A percentile compares a stretch with the other conserved stretches of the same genome.
Evolutionary conservation across 805 yeast species (phyloP).

Genomic region (Tetrapisispora nanseiensis): DNA sequence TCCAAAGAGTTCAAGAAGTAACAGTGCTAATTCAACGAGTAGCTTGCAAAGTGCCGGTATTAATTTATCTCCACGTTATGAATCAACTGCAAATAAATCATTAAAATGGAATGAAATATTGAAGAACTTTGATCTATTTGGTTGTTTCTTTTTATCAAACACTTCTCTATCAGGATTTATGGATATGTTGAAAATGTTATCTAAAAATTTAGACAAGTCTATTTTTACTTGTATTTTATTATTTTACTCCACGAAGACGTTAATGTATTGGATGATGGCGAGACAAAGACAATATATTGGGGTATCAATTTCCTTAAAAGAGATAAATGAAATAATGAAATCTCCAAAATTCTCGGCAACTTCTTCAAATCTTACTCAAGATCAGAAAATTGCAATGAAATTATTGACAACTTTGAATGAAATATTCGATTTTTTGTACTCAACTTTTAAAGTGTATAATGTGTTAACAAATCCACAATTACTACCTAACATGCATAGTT

Average conservation of each 20-base stretch:
- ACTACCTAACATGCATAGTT: too few relatives aligned
- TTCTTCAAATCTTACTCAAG: not conserved
- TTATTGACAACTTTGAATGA: not conserved
- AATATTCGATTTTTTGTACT: constrained; percentile 20
- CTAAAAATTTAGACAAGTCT: constrained; percentile 33
- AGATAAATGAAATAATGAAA: not conserved
- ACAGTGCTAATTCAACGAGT: not conserved
- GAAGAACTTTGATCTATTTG: constrained; percentile 36
- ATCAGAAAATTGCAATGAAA: not conserved
- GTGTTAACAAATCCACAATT: constrained; percentile 8
- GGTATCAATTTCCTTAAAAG: constrained; percentile 7
- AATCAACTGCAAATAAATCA: not conserved
- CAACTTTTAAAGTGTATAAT: constrained; percentile 16
- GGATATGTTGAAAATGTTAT: constrained; percentile 31
- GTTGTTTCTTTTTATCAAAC: constrained; percentile 34
- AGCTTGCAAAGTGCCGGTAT: not conserved
- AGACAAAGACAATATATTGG: constrained; percentile 38
- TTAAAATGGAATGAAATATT: constrained; percentile 6
- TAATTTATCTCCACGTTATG: not conserved
- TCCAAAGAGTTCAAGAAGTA: not conserved
- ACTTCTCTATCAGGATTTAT: constrained; percentile 31
- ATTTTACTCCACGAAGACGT: constrained; percentile 37
- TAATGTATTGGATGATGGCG: constrained; percentile 42
- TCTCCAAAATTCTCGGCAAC: not conserved
- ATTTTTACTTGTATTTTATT: constrained; percentile 39